Evolutionary conservation across 1,139 yeast genomes (phyloP), one percentile per base, ranked within the genome.

Genomic region (Hyphopichia buzzinii): DNA sequence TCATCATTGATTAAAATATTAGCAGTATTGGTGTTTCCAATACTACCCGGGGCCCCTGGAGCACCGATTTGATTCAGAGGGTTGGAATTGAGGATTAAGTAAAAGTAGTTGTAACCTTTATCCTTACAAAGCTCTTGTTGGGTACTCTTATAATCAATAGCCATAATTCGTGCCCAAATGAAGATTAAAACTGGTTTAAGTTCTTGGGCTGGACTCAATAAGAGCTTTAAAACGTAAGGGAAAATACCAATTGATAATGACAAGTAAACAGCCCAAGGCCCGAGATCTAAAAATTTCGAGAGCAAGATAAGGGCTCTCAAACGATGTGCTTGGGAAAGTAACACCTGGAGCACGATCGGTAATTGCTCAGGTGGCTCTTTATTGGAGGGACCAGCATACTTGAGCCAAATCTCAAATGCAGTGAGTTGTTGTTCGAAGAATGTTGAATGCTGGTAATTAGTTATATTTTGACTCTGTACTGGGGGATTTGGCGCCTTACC

Each of bases 111-210:
- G 59, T 81, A 92, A 0, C 97, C 97, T 51, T 84, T 85, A 52
- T 92, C 97, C 50, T 90, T 89, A 47, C 94, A 77, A 30, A 92
- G 72, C 53, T 92, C 99, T 46, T 84, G 89, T 55, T 94, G 98
- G 2, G 96, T 89, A 49, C 86, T 84, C 44, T 79, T 77, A 54
- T 84, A 84, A 58, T 92, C 97, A 16, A 92, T 95, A 3, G 97
- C 94, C 95, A 92, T 87, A 17, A 92, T 88, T 47, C 98, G 72
- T 0, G 97, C 96, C 99, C 99, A 92, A 39, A 92, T 92, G 50
- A 90, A 94, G 1, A 94, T 92, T 40, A 92, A 64, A 3, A 92
- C 96, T 0, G 98, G 97, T 52, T 89, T 89, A 42, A 94, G 68
- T 52, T 94, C 98, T 27, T 88, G 95, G 0, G 97, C 96, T 0